These are phyloP conservation scores for Suhomyces coccinellae DNA, from an alignment of 1,139 yeast genomes.

Conservation along the genomic window DNA sequence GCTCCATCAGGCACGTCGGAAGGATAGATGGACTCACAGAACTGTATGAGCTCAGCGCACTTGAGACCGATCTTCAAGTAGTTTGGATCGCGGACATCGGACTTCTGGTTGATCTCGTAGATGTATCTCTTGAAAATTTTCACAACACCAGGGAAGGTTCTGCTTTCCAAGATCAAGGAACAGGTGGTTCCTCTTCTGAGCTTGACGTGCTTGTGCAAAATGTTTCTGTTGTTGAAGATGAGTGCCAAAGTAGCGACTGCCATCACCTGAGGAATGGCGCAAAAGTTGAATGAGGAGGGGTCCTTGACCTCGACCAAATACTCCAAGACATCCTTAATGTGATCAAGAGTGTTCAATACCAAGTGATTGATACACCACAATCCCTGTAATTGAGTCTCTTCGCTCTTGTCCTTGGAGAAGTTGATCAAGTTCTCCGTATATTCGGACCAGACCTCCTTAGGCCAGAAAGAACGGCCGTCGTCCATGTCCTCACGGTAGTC, in stretches of 20 bases:
- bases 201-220: slow-evolving; percentile 74
- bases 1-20: slow-evolving; percentile 38
- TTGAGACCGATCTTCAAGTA: slow-evolving; percentile 79
- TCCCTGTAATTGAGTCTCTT: slow-evolving; percentile 52
- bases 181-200: slow-evolving; percentile 93
- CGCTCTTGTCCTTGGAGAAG: slow-evolving; percentile 47
- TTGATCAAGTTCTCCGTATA: slow-evolving; percentile 66
- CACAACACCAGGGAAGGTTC: slow-evolving; percentile 76
- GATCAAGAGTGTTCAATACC: slow-evolving; percentile 75
- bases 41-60: slow-evolving; percentile 86
- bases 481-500: slow-evolving; percentile 90
- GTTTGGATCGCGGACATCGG: slow-evolving; percentile 81
- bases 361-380: slow-evolving; percentile 78
- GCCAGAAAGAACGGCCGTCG: slow-evolving; percentile 97
- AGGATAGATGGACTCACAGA: slow-evolving; percentile 75
- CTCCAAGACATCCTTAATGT: slow-evolving; percentile 73
- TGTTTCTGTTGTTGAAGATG: slow-evolving; percentile 77
- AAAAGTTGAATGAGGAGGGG: slow-evolving; percentile 82
- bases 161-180: slow-evolving; percentile 67
- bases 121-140: slow-evolving; percentile 72
- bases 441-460: slow-evolving; percentile 86
- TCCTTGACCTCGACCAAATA: slow-evolving; percentile 79
- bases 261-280: slow-evolving; percentile 98
- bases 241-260: slow-evolving; percentile 91
- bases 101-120: slow-evolving; percentile 73